Percentiles rank a stretch among this genome's conserved stretches.
Conservation (phyloP, 2,329 filamentous ascomycete species). For the Aspergillus quadrilineatus region DNA sequence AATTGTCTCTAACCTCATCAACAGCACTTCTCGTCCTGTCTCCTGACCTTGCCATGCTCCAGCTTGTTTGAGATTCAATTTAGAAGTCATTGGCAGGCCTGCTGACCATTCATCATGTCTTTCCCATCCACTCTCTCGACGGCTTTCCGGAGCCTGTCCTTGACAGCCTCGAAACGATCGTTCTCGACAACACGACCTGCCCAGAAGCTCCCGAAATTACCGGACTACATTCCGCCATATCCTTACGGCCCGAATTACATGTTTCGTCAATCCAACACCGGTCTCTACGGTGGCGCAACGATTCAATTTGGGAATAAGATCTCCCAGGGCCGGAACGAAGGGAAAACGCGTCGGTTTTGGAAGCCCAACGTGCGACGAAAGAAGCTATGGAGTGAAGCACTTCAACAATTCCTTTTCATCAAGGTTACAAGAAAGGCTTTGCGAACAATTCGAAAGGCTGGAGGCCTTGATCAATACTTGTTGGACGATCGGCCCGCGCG, state of each 20-base stretch:
- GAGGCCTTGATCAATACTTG: conserved; percentile 88
- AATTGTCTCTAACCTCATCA: conserved; percentile 7
- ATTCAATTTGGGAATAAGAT: conserved; percentile 53
- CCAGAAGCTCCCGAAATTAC: conserved; percentile 34
- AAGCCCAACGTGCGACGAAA: conserved; percentile 51
- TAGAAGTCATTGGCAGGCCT: conserved; percentile 32
- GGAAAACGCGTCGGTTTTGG: conserved; percentile 51
- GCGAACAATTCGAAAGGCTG: conserved; percentile 71
- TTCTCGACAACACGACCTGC: conserved; percentile 39
- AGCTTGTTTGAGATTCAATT: conserved; percentile 13
- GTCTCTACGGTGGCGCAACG: conserved; percentile 48
- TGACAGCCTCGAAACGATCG: conserved; percentile 36
- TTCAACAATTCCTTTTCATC: conserved; percentile 44
- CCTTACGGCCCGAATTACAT: conserved; percentile 45
- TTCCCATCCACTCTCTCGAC: conserved; percentile 37
- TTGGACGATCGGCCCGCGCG: conserved; percentile 74
- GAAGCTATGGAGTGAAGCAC: conserved; percentile 46
- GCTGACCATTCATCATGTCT: conserved; percentile 30
- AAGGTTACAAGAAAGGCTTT: conserved; percentile 48
- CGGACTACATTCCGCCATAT: conserved; percentile 45
- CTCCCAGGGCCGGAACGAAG: conserved; percentile 49
- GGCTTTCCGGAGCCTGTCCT: conserved; percentile 41
- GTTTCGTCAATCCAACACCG: conserved; percentile 49
- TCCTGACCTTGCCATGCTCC: conserved; percentile 17
- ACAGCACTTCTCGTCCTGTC: neutral